Evolutionary conservation across 768 basidiomycete species (phyloP).

Genomic region (Galerina marginata): DNA sequence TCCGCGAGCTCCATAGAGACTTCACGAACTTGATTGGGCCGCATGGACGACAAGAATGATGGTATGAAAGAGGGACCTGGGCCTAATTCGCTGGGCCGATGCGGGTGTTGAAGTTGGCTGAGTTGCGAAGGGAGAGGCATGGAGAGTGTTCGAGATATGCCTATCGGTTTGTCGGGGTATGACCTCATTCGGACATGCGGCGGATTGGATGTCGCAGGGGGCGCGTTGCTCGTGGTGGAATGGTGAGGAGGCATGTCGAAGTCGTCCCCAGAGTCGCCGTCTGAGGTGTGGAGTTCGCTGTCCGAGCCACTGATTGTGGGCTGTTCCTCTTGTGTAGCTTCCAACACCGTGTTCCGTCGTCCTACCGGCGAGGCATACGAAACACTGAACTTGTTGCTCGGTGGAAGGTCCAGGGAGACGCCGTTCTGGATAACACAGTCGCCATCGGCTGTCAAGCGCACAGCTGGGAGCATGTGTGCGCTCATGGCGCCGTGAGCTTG

Average conservation of each 20-base stretch:
- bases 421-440: conserved; percentile 49
- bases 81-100: conserved; percentile 35
- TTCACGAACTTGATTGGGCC: conserved; percentile 56
- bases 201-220: conserved; percentile 17
- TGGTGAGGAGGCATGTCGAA: conserved; percentile 13
- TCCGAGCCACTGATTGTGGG: conserved; percentile 31
- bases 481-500: conserved; percentile 33
- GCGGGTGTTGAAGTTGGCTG: conserved; percentile 75
- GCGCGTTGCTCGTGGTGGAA: background rate
- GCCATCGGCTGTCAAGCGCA: conserved; percentile 56
- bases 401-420: conserved; percentile 49
- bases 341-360: conserved; percentile 22
- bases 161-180: conserved; percentile 38
- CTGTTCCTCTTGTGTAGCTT: background rate
- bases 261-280: conserved; percentile 41
- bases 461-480: conserved; percentile 48
- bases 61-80: conserved; percentile 19
- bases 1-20: conserved; percentile 90
- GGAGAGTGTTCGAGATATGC: conserved; percentile 77
- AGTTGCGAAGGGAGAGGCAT: conserved; percentile 83
- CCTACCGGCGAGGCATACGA: conserved; percentile 54
- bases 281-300: conserved; percentile 55
- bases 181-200: conserved; percentile 11
- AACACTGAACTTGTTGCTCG: conserved; percentile 63
- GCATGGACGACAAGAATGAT: conserved; percentile 25